Evolutionary conservation across 495 filamentous ascomycete species (phyloP), one percentile per base, ranked within the genome.

Genomic region (Neurospora sp.): DNA sequence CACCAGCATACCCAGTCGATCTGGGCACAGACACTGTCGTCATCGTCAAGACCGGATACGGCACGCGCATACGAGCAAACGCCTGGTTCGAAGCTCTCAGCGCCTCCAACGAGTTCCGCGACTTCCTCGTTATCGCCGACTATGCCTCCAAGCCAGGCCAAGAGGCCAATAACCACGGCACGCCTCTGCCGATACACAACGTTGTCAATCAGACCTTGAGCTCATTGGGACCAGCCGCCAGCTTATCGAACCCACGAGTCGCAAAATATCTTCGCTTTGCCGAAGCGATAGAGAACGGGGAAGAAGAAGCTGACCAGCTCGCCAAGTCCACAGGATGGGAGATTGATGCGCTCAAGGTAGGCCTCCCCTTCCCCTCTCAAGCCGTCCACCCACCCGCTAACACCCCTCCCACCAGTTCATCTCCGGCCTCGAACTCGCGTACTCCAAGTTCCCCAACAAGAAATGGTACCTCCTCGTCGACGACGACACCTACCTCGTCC

Each of bases 401-500:
- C 27, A 9, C 27, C 17, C n/a, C 17, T 48, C n/a, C 1, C 8
- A 16, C 1, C 73, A 86, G 84, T 83, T 84, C 69, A 75, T 86
- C 4, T 78, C 83, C 0, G 78, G 82, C 42, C 78, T 86, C 20
- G 81, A 85, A 72, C 78, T 84, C 44, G 76, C 79, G 2, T 85
- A 84, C 78, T 73, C 78, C 35, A 76, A 70, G 27, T 75, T 83
- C 69, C 83, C 83, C 2, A 73, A 78, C 70, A 86, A 86, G 75
- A 84, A 84, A 74, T 86, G 84, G 84, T 85, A 84, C 70, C 70
- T 85, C 70, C 77, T 85, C 70, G 65, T 81, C 1, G 84, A 86
- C 71, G 84, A 86, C 70, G 84, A 86, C 75, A 85, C 84, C 10
- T 85, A 81, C 69, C 69, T 86, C 40, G 76, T 85, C 39, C 82